phyloP scores from a whole-genome alignment of 208 protist genomes.

The Crithidia fasciculata region DNA sequence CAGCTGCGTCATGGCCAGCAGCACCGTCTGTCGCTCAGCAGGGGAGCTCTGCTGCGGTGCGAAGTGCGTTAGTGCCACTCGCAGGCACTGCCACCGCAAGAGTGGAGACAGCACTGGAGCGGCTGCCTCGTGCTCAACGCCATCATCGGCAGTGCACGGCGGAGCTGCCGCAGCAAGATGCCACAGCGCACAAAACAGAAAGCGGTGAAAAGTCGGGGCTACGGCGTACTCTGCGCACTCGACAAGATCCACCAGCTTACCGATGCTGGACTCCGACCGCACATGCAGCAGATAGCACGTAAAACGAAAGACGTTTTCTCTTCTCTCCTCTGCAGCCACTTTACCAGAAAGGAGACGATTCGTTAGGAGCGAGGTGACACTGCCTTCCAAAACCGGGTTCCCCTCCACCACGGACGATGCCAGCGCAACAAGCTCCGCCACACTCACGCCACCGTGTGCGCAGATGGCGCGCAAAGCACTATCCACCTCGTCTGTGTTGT shows the following conservation, averaged over 20 bases:
- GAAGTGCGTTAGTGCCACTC: conserved; percentile 12
- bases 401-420: conserved; percentile 22
- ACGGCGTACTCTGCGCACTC: neutral
- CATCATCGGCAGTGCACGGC: neutral
- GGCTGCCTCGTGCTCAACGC: neutral
- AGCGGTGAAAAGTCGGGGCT: conserved; percentile 8
- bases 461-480: neutral
- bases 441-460: neutral
- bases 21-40: conserved; percentile 20
- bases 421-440: conserved; percentile 34
- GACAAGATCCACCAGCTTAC: conserved; percentile 18
- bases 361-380: conserved; percentile 13
- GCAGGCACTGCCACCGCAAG: conserved; percentile 22
- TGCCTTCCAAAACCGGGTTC: conserved; percentile 13
- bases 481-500: conserved; percentile 3
- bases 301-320: conserved; percentile 13
- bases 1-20: conserved; percentile 26
- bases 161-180: neutral
- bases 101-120: neutral
- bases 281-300: conserved; percentile 25
- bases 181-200: conserved; percentile 32
- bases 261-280: conserved; percentile 21
- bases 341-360: neutral
- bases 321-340: neutral
- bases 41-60: neutral